These are phyloP conservation scores for bread wheat (Triticum aestivum) DNA, from an alignment of 176 grass and related monocot species.

Conservation along the genomic window IWGSC_CS_RefSeq_v2.1 NC_057814.1:17407717-17408216, in stretches of 20 bases:
- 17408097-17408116: neutral
- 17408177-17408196: too few relatives aligned
- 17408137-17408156: neutral
- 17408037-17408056: too few relatives aligned
- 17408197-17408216: too few relatives aligned
- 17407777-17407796: neutral
- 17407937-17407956: neutral
- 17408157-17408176: neutral
- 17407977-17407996: neutral
- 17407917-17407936: neutral
- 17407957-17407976: neutral
- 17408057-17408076: too few relatives aligned
- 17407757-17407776: neutral
- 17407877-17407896: too few relatives aligned
- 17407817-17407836: neutral
- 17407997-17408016: too few relatives aligned
- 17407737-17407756: neutral
- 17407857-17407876: too few relatives aligned
- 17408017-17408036: too few relatives aligned
- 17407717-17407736: neutral
- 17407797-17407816: neutral
- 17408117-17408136: too few relatives aligned
- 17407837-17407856: neutral
- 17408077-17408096: too few relatives aligned
- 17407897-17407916: too few relatives aligned